Base-by-base conservation (phyloP, 768 basidiomycete species). In the Kwoniella sp. region DNA sequence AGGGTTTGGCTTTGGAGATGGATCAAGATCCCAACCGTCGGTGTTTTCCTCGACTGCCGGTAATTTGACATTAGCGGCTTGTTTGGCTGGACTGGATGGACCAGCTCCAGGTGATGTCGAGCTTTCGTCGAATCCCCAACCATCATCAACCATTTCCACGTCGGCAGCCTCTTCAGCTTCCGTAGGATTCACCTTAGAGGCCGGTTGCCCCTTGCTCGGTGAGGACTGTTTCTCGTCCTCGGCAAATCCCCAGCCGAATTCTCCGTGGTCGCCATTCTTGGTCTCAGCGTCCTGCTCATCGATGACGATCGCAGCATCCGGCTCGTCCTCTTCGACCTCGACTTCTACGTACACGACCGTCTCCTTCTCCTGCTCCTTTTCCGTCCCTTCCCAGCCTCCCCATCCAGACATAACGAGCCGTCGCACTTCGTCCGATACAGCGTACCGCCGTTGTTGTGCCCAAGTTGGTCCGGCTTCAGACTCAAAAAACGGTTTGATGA, bases 371-470 rank as follows among this genome's bases (percentile, higher is more conserved):
- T 58, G 31, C 26, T 67, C 63, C 12, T 63, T 61, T 31, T 67
- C 64, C 23, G 41, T 59, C 15, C 55, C 68, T 34, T 75, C 73
- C 73, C 72, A 79, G 4, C 75, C 75, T 41, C 55, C 70, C 71
- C 72, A 75, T 3, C 75, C 75, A 13, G 60, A 57, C 5, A 87
- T 67, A 22, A 92, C 83, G 50, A 87, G 82, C 17, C 72, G 72
- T 61, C 92, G 83, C 15, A 86, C 84, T n/a, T 80, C 79, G 47
- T 90, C 87, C 5, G 92, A 83, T 51, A 93, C 86, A 57, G 83
- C 82, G 34, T 85, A 81, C 15, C 92, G 84, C 71, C 92, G 81
- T 70, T 88, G 86, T 65, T 87, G 86, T 77, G 93, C 92, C 77
- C 93, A 95, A 78, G 92, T 90, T 2, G 84, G 81, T 20, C 86